Base-by-base conservation (phyloP, 495 filamentous ascomycete genomes). In the Neurospora tetrasperma region DNA sequence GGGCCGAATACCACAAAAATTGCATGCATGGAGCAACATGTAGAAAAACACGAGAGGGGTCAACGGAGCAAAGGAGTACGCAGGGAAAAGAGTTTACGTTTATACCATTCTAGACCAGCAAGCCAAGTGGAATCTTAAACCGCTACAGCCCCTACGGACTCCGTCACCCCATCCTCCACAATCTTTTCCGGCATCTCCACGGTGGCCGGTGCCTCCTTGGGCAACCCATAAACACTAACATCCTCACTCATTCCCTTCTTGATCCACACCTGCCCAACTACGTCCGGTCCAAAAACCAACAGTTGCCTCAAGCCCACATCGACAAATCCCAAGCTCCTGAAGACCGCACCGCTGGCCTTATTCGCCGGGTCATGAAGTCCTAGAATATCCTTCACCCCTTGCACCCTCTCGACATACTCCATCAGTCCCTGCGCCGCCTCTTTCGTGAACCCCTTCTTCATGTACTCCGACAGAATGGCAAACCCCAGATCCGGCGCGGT, bases 361-460 rank as follows among this genome's bases (percentile, higher is more conserved):
- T 84, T 79, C 11, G 62, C 42, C 4, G 76, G 69, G 23, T 74
- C 46, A 41, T 75, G 79, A 12, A 83, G 78, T 27, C 75, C 75
- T 11, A 77, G 39, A 3, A 75, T 54, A 12, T 75, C 77, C 74
- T 76, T 69, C 9, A 80, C 69, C 0, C 78, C 79, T 18, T 72
- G 70, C 9, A 76, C 75, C 23, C 18, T 41, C 35, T 69, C 74
- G 3, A 78, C 75, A 46, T 77, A 84, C 6, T 79, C 76, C 20
- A 85, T 44, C 8, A 83, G 3, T 9, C 46, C 80, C 14, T 72
- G 75, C 31, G 74, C 76, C 0, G 81, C 83, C 73, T 85, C 83
- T 20, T 80, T 79, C 8, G 82, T 78, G 74, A 83, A 84, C 3
- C 83, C 83, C 72, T 80, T 82, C 3, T 80, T 75, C 73, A 75